These are phyloP conservation scores for Aspergillus ochraceoroseus DNA, from an alignment of 2,329 filamentous ascomycete genomes.

Conservation along the genomic window DNA sequence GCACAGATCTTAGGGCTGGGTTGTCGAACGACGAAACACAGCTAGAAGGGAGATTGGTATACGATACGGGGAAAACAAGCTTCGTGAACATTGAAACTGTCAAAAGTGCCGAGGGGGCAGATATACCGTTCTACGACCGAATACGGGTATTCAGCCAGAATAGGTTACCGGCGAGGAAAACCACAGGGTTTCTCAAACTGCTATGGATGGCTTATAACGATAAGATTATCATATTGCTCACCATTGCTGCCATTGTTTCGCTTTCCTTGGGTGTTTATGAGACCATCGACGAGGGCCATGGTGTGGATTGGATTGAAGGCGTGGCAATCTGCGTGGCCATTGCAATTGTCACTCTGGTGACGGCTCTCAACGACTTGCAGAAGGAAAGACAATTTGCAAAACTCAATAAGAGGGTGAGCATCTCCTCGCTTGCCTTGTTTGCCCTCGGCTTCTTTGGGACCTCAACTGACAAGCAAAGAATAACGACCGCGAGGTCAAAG, in stretches of 20 bases:
- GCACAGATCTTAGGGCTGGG: slow-evolving; percentile 66
- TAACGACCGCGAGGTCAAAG: slow-evolving; percentile 61
- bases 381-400: slow-evolving; percentile 63
- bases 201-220: slow-evolving; percentile 70
- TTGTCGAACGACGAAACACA: slow-evolving; percentile 69
- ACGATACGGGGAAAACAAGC: slow-evolving; percentile 59
- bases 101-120: slow-evolving; percentile 11
- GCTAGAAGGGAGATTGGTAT: slow-evolving; percentile 62
- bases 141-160: slow-evolving; percentile 59
- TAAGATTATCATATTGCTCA: slow-evolving; percentile 66
- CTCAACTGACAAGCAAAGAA: slow-evolving; percentile 46
- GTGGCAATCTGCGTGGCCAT: slow-evolving; percentile 64
- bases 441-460: background rate
- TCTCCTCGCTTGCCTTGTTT: background rate
- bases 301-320: slow-evolving; percentile 63
- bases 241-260: slow-evolving; percentile 63
- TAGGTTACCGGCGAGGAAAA: slow-evolving; percentile 58
- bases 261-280: slow-evolving; percentile 66
- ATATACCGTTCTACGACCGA: slow-evolving; percentile 51
- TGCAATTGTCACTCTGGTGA: slow-evolving; percentile 59
- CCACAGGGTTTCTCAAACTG: slow-evolving; percentile 55
- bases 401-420: slow-evolving; percentile 50
- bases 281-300: slow-evolving; percentile 50
- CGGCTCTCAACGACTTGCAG: slow-evolving; percentile 62
- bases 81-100: slow-evolving; percentile 2